Base-by-base conservation (phyloP, 495 filamentous ascomycete species). In the Mycothermus thermophilus region DNA sequence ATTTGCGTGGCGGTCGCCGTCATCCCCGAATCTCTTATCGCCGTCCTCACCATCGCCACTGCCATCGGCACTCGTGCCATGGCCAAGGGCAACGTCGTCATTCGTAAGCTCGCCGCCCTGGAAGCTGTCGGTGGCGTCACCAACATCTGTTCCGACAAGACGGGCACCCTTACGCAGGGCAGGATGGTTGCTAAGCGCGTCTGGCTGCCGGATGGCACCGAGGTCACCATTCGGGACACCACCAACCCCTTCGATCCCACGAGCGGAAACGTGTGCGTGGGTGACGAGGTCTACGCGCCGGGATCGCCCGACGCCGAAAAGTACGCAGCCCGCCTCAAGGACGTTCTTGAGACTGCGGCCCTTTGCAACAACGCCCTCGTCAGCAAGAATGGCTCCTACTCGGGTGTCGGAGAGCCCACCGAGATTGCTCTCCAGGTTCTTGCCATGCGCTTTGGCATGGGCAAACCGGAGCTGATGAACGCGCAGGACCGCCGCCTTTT, bases 81-180 rank as follows among this genome's bases (percentile, higher is more conserved):
- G 82, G 68, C 74, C 3, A 75, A 72, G 42, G 69, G 76, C 5
- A 80, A 82, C 43, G 83, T 88, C 17, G 74, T 87, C 24, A 74
- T 85, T 23, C 77, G 53, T 38, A 56, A 81, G 42, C 61, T 86
- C n/a, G 76, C 76, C 36, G 79, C 82, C 7, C 67, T 90, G 11
- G 83, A 90, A 52, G 83, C 83, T 0, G 74, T 90, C 18, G 83
- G 82, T 15, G 82, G 81, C 25, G 79, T 88, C 25, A 86, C 80
- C 29, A 85, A 87, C 45, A 87, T 90, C 45, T 90, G 83, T 52
- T 86, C 80, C 4, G 83, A 90, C 55, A 90, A 90, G 47, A 90
- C 83, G 5, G 83, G 83, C 5, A 90, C 83, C 1, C 59, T 90
- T 17, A 90, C 83, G 0, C 73, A 79, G 48, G 77, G 77, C 19